Evolutionary conservation across 2,329 filamentous ascomycete genomes (phyloP).

Genomic region (Penicillium hesseltinei): DNA sequence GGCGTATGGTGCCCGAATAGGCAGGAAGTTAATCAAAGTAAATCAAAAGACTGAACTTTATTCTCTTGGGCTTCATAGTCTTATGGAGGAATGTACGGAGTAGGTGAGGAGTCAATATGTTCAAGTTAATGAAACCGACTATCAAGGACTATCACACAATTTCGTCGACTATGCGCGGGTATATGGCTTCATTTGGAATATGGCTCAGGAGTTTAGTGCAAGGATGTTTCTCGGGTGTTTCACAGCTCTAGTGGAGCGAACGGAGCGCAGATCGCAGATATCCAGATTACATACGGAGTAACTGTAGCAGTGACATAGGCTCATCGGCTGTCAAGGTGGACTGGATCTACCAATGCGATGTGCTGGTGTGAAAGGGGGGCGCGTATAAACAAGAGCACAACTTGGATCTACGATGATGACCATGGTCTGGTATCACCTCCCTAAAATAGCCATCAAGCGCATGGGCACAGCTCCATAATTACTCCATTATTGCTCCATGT

Average conservation of each 20-base stretch:
- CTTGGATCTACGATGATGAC: constrained; percentile 6
- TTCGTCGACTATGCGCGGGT: constrained; percentile 4
- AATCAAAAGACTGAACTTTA: constrained; percentile 7
- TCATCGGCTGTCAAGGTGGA: neutral
- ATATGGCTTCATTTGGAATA: constrained; percentile 4
- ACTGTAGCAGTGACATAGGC: too few species aligned
- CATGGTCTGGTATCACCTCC: constrained; percentile 4
- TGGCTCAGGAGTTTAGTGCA: neutral
- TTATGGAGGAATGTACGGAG: neutral
- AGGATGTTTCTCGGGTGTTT: constrained; percentile 5
- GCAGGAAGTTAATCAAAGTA: constrained; percentile 14
- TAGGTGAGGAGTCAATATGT: neutral
- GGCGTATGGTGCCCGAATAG: constrained; percentile 10
- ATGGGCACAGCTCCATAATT: neutral
- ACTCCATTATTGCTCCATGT: neutral
- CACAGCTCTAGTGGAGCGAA: constrained; percentile 4
- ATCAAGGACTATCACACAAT: constrained; percentile 1
- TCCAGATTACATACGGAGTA: neutral
- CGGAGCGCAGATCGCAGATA: constrained; percentile 3
- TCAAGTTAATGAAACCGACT: constrained; percentile 1
- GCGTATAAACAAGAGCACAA: neutral
- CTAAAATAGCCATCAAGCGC: constrained; percentile 6
- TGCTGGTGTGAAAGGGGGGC: neutral
- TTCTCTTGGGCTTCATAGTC: neutral
- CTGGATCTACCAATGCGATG: neutral